phyloP scores from a whole-genome alignment of 1,284 basidiomycete genomes.

The Sanguinoderma infundibulare region DNA sequence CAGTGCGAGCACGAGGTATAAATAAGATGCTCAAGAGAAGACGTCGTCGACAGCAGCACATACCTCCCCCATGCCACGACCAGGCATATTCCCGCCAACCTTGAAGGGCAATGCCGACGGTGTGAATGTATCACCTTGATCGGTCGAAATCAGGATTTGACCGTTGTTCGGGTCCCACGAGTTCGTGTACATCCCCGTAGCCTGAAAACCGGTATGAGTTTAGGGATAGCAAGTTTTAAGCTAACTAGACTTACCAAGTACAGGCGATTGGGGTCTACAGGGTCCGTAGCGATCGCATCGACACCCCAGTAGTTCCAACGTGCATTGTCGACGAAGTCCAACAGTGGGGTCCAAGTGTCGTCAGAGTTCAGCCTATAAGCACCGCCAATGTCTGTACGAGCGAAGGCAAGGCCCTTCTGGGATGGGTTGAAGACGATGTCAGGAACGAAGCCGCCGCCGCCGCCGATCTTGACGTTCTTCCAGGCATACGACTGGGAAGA shows the following conservation, averaged over 20 bases:
- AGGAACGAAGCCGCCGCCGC: constrained; percentile 54
- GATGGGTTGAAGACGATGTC: constrained; percentile 66
- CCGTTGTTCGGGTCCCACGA: constrained; percentile 70
- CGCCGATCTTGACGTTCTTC: constrained; percentile 66
- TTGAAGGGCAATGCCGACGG: constrained; percentile 61
- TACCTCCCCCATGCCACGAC: constrained; percentile 54
- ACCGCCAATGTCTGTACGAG: constrained; percentile 70
- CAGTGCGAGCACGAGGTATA: no score
- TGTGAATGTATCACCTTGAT: constrained; percentile 60
- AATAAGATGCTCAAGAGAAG: background rate
- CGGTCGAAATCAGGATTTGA: constrained; percentile 62
- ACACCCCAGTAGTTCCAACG: constrained; percentile 70
- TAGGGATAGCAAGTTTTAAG: background rate
- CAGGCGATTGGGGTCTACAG: constrained; percentile 56
- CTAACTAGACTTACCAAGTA: constrained; percentile 46
- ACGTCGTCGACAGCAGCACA: constrained; percentile 6
- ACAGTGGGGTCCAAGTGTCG: constrained; percentile 62
- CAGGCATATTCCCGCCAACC: constrained; percentile 71
- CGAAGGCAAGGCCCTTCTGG: constrained; percentile 62
- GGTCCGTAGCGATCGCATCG: constrained; percentile 67
- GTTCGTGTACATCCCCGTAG: constrained; percentile 70
- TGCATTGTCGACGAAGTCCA: constrained; percentile 60
- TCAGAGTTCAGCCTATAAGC: constrained; percentile 66
- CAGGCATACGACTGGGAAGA: constrained; percentile 59
- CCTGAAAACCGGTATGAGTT: constrained; percentile 36